Evolutionary conservation across 148 eudicot species (phyloP).

Genomic region (Persicaria tinctoria): DNA sequence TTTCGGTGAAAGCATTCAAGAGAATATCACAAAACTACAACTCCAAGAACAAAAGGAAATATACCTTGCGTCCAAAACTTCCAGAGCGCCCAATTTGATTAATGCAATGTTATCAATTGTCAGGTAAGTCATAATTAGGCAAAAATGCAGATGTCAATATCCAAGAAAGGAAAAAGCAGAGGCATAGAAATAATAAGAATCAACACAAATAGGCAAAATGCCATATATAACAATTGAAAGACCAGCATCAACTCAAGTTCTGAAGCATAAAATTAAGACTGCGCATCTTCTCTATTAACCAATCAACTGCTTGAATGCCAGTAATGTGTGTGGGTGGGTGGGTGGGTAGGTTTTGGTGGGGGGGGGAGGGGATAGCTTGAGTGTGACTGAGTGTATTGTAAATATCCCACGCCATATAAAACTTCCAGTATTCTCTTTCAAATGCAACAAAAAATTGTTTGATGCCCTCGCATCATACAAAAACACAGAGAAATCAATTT

Average conservation of each 20-base stretch:
- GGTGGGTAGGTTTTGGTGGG: no score
- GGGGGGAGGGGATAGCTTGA: constrained; percentile 50
- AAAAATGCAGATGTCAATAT: constrained; percentile 40
- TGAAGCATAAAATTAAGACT: constrained; percentile 45
- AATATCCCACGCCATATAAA: constrained; percentile 80
- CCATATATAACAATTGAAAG: background rate
- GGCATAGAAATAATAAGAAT: background rate
- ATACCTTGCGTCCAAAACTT: constrained; percentile 93
- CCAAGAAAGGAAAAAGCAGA: background rate
- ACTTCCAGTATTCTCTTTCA: constrained; percentile 96
- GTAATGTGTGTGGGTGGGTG: no score
- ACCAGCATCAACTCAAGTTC: background rate
- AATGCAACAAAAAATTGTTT: constrained; percentile 97
- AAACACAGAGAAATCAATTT: background rate
- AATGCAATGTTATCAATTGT: constrained; percentile 91
- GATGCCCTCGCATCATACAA: constrained; percentile 54
- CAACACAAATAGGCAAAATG: background rate
- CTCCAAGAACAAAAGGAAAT: background rate
- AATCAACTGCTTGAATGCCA: constrained; percentile 38
- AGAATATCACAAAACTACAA: background rate
- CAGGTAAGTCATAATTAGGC: constrained; percentile 90
- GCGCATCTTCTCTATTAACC: constrained; percentile 96
- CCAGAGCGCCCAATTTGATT: constrained; percentile 98
- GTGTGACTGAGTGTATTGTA: constrained; percentile 90
- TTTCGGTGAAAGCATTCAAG: background rate